Conservation (phyloP, 371 early-diverging fungal genomes). For the Quaeritorhiza haematococci region DNA sequence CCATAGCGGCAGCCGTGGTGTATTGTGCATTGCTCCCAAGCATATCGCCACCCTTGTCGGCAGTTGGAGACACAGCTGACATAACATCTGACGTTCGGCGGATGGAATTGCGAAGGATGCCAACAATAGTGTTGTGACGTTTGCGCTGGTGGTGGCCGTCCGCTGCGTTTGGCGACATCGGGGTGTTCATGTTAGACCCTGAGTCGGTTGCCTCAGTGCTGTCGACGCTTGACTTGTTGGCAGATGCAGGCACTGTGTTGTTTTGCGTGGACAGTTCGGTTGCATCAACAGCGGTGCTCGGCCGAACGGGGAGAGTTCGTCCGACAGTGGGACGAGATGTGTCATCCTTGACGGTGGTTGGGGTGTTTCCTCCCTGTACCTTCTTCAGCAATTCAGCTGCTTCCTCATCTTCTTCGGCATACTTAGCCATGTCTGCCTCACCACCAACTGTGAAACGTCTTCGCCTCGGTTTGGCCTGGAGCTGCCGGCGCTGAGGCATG, state of each 20-base stretch:
- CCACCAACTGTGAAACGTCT: constrained; percentile 46
- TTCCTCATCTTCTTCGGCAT: constrained; percentile 57
- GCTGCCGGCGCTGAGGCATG: background rate
- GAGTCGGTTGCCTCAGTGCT: constrained; percentile 1
- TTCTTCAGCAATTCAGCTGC: constrained; percentile 57
- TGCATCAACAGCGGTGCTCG: constrained; percentile 8
- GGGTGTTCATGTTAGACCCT: background rate
- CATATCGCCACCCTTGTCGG: constrained; percentile 12
- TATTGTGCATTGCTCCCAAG: constrained; percentile 1
- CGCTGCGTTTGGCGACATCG: background rate
- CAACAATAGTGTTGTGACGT: constrained; percentile 49
- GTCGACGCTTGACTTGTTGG: too few species aligned
- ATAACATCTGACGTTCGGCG: constrained; percentile 37
- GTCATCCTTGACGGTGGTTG: constrained; percentile 4
- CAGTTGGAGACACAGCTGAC: constrained; percentile 6
- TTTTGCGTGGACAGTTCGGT: constrained; percentile 16
- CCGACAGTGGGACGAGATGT: constrained; percentile 3
- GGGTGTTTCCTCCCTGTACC: constrained; percentile 43
- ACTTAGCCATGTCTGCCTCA: constrained; percentile 36
- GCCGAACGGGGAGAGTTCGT: background rate
- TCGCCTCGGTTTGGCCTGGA: constrained; percentile 11
- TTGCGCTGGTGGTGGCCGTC: constrained; percentile 27
- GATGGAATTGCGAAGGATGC: constrained; percentile 35
- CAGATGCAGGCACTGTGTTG: too few species aligned
- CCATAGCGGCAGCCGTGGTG: constrained; percentile 10